Conservation (phyloP, 2,329 filamentous ascomycete species). For the Fusarium sp. region DNA sequence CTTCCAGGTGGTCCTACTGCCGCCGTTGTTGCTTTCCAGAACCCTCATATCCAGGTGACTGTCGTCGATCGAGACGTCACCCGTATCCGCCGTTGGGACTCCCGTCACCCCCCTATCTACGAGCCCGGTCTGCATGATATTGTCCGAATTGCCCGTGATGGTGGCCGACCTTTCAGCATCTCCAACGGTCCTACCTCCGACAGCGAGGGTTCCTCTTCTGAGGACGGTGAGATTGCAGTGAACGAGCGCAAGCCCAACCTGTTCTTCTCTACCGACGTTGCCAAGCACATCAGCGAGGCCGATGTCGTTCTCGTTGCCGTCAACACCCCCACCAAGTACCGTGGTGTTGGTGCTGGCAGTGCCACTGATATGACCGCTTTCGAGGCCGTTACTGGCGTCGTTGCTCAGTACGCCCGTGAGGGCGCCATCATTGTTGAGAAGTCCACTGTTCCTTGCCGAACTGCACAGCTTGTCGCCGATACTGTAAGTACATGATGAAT, state of each 20-base stretch:
- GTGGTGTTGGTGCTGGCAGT: constrained; percentile 76
- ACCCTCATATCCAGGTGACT: constrained; percentile 77
- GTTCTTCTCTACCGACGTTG: constrained; percentile 78
- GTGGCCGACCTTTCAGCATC: constrained; percentile 61
- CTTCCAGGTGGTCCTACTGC: constrained; percentile 77
- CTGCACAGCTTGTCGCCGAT: constrained; percentile 76
- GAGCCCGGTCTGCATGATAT: constrained; percentile 79
- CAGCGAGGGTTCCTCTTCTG: constrained; percentile 50
- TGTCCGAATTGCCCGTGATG: constrained; percentile 74
- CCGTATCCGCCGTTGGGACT: constrained; percentile 81
- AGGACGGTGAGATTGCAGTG: constrained; percentile 53
- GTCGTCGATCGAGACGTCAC: constrained; percentile 78
- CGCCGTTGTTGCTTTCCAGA: constrained; percentile 79
- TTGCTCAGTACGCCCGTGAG: constrained; percentile 74
- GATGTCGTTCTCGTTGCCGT: constrained; percentile 83
- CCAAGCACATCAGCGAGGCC: constrained; percentile 72
- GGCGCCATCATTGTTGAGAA: constrained; percentile 85
- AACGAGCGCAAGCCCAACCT: constrained; percentile 72
- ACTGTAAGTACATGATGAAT: constrained; percentile 64
- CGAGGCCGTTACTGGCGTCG: constrained; percentile 75
- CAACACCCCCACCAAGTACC: constrained; percentile 82
- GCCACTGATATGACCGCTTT: constrained; percentile 81
- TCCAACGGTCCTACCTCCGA: constrained; percentile 54
- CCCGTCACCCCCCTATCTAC: constrained; percentile 78
- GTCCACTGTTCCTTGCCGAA: constrained; percentile 82